Base-by-base conservation (phyloP, 345 rosid species). In the Boechera stricta region DNA sequence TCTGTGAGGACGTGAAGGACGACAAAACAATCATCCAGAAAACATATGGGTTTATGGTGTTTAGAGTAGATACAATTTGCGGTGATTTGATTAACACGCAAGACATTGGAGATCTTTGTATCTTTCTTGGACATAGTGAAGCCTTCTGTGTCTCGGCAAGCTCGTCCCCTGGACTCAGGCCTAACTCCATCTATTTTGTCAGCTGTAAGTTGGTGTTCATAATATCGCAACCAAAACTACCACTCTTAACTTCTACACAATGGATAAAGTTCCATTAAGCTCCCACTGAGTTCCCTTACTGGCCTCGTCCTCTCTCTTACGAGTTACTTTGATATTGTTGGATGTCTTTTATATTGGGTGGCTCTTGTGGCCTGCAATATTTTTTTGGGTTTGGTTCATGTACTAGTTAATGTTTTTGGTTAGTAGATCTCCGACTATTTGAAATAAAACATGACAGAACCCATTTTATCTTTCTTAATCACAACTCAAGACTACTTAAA, bases 271-370 rank as follows among this genome's bases (percentile, higher is more conserved):
- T 24, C 57, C 57, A 10, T 4, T 53, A 53, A 10, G 28, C 13
- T 52, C 56, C 60, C n/a, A 56, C 18, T 29, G 61, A 56, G 36
- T 56, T 56, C 61, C 61, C 61, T 56, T 31, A 56, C 61, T 56
- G 61, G 39, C 39, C 61, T 56, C 6, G 5, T 56, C 39, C 39
- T 6, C 5, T 32, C 61, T 56, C 61, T 32, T 56, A 3, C 16
- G 12, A 55, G 16, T 55, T 16, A 55, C 9, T 55, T 28, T 55
- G 36, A 55, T 55, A 55, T 55, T 1, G 6, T 54, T 0, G 18
- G 36, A 55, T 55, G 60, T 29, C 59, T 5, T 11, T 54, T 5
- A 54, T 11, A 24, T 24, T 53, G 29, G 2, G 55, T 18, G 28
- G 28, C 28, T 51, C 28, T 35, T 10, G 57, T 53, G 57, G 15